Evolutionary conservation across 768 basidiomycete genomes (phyloP).

Genomic region (Sistotremastrum niveocremeum): DNA sequence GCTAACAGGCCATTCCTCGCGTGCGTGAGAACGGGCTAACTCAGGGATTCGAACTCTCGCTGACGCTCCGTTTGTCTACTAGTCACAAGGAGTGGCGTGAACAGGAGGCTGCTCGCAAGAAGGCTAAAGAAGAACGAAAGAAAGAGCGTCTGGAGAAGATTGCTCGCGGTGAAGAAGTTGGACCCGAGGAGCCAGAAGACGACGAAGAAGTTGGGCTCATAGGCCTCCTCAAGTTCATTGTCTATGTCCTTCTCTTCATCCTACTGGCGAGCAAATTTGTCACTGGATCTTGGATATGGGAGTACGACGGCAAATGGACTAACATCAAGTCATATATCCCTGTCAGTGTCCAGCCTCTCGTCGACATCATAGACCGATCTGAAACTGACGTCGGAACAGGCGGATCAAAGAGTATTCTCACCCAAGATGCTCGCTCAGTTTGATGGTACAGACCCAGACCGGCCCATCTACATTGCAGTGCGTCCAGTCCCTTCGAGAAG

Average conservation of each 20-base stretch:
- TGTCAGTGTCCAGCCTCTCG: slow-evolving; percentile 22
- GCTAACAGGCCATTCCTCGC: slow-evolving; percentile 80
- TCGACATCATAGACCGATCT: slow-evolving; percentile 1
- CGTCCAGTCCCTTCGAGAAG: slow-evolving; percentile 17
- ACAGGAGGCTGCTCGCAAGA: slow-evolving; percentile 45
- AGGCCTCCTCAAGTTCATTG: slow-evolving; percentile 56
- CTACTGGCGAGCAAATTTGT: slow-evolving; percentile 68
- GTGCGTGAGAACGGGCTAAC: slow-evolving; percentile 29
- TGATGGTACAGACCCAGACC: slow-evolving; percentile 52
- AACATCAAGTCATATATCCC: slow-evolving; percentile 51
- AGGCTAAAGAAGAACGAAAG: slow-evolving; percentile 57
- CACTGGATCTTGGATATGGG: slow-evolving; percentile 81
- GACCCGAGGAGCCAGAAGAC: slow-evolving; percentile 56
- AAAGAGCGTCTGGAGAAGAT: slow-evolving; percentile 60
- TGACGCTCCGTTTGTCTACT: slow-evolving; percentile 2
- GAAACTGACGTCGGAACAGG: slow-evolving; percentile 23
- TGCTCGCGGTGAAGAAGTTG: slow-evolving; percentile 58
- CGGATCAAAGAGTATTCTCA: slow-evolving; percentile 58
- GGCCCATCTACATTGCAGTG: slow-evolving; percentile 78
- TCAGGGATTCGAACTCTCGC: not conserved
- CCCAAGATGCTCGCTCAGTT: slow-evolving; percentile 51
- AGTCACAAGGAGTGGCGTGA: slow-evolving; percentile 59
- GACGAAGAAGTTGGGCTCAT: slow-evolving; percentile 50
- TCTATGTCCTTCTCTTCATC: slow-evolving; percentile 39
- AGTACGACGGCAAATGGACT: slow-evolving; percentile 53